A percentile compares a stretch with the other conserved stretches of the same genome.
Conservation (phyloP, 257 asterid species). For the Buddleja alternifolia region DNA sequence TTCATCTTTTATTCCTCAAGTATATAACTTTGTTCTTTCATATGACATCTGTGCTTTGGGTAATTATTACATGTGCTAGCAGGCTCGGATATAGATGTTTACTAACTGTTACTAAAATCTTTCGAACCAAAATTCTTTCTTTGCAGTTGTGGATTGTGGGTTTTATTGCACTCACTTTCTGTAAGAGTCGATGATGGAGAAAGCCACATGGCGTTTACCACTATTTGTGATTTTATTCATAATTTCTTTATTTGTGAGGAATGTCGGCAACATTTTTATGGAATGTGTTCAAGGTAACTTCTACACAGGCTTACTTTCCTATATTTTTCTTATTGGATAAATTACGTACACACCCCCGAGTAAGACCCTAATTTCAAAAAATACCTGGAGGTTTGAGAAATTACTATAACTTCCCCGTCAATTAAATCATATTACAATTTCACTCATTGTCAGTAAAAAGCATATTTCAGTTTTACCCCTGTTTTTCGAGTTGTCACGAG, state of each 20-base stretch:
- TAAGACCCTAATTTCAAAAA: too few relatives aligned
- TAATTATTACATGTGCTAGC: background rate
- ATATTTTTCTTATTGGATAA: background rate
- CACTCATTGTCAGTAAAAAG: too few relatives aligned
- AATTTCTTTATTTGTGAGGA: constrained; percentile 67
- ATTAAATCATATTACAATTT: too few relatives aligned
- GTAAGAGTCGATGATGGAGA: constrained; percentile 71
- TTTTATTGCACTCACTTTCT: constrained; percentile 67
- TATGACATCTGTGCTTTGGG: background rate
- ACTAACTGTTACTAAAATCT: constrained; percentile 4
- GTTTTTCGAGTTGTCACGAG: too few relatives aligned
- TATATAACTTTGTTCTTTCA: constrained; percentile 16
- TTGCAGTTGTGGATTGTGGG: constrained; percentile 76
- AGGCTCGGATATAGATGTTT: background rate
- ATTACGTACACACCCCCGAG: too few relatives aligned
- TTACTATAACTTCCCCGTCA: too few relatives aligned
- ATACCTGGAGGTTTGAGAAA: too few relatives aligned
- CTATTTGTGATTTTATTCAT: constrained; percentile 60
- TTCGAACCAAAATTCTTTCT: background rate
- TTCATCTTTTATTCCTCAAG: constrained; percentile 8
- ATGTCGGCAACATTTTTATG: constrained; percentile 66
- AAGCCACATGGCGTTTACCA: constrained; percentile 56
- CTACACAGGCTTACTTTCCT: background rate
- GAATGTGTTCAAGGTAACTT: constrained; percentile 64
- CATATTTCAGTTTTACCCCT: too few relatives aligned